These are phyloP conservation scores for Vigna hirtella DNA, from an alignment of 306 rosid genomes.

Conservation along the genomic window DNA sequence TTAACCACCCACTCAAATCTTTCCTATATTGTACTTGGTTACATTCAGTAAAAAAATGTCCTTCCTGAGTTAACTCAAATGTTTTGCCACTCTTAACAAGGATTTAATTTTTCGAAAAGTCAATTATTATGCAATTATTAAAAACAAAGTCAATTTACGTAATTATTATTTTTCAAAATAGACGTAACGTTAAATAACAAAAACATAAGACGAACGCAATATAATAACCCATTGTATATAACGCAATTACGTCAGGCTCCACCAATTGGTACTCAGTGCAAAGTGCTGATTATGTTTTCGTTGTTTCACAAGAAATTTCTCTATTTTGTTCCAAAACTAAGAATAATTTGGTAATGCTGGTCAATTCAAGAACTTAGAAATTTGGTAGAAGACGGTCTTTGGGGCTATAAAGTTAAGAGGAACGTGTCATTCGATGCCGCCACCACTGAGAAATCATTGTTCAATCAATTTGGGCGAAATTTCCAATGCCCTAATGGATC, in stretches of 20 bases:
- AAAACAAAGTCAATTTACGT: not conserved
- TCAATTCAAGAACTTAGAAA: conserved; percentile 1
- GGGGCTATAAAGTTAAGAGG: not conserved
- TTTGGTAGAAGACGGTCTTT: not conserved
- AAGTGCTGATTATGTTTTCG: not conserved
- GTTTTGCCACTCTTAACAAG: too few relatives aligned
- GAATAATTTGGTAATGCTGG: not conserved
- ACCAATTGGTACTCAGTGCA: not conserved
- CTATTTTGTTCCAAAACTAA: not conserved
- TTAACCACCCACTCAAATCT: too few relatives aligned
- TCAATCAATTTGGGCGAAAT: conserved; percentile 31
- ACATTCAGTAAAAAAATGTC: too few relatives aligned
- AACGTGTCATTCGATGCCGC: conserved; percentile 37
- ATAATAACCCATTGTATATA: not conserved
- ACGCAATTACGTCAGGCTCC: not conserved
- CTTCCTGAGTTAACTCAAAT: too few relatives aligned
- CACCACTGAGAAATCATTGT: not conserved
- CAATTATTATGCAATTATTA: not conserved
- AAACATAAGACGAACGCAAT: not conserved
- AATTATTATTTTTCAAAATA: not conserved
- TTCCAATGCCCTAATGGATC: conserved; percentile 35
- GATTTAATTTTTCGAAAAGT: too few relatives aligned
- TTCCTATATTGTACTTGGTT: too few relatives aligned
- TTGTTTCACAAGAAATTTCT: conserved; percentile 25
- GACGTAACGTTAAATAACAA: not conserved